Conservation (phyloP, 495 filamentous ascomycete species). For the Penicillium riverlandense region DNA sequence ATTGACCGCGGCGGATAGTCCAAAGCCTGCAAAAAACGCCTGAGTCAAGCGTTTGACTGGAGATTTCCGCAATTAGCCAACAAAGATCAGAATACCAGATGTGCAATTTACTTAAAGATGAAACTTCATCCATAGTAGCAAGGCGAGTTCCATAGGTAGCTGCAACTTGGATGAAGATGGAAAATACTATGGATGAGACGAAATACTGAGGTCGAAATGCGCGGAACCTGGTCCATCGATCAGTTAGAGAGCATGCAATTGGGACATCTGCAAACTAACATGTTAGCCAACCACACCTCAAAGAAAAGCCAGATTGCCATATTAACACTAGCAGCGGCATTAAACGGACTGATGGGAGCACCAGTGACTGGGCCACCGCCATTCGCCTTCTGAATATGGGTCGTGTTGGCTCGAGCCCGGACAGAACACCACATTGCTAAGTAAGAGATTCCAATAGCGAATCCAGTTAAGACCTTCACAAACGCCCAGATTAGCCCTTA, state of each 20-base stretch:
- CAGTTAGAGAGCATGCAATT: not conserved
- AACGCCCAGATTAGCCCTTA: too few species aligned
- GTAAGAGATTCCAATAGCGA: too few species aligned
- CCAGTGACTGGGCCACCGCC: not conserved
- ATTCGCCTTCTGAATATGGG: too few species aligned
- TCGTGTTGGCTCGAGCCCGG: too few species aligned
- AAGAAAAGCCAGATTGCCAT: conserved; percentile 3
- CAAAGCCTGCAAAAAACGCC: conserved; percentile 2
- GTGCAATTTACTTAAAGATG: too few species aligned
- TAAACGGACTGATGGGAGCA: not conserved
- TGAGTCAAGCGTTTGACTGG: conserved; percentile 1
- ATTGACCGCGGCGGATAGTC: conserved; percentile 2
- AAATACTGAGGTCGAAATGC: conserved; percentile 6
- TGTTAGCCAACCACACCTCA: conserved; percentile 4
- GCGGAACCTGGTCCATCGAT: conserved; percentile 1
- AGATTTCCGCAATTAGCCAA: not conserved
- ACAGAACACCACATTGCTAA: too few species aligned
- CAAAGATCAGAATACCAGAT: too few species aligned
- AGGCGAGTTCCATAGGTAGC: conserved; percentile 2
- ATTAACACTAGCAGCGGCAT: conserved; percentile 1
- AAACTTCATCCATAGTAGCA: not conserved
- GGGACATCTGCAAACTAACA: not conserved
- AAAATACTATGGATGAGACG: conserved; percentile 3
- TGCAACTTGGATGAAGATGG: conserved; percentile 3
- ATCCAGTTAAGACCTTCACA: too few species aligned